phyloP scores from a whole-genome alignment of 352 stramenopile species.

The Thalassiosira exigua region DNA sequence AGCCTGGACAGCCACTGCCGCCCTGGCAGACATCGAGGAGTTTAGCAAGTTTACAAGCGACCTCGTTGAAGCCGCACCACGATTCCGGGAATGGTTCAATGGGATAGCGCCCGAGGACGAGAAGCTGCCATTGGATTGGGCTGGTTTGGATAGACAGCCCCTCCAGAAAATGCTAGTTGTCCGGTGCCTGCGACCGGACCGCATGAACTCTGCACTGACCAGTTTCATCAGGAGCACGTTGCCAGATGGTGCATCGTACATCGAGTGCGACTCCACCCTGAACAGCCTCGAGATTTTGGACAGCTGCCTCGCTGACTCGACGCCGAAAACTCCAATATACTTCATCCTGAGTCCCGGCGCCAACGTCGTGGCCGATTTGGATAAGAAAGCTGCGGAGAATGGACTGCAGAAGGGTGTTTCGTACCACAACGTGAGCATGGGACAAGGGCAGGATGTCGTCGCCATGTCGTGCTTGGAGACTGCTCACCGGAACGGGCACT shows the following conservation, averaged over 20 bases:
- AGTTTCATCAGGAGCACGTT: constrained; percentile 94
- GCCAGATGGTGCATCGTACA: constrained; percentile 93
- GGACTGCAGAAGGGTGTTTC: constrained; percentile 94
- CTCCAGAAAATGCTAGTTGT: constrained; percentile 97
- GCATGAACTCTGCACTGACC: constrained; percentile 93
- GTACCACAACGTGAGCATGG: constrained; percentile 98
- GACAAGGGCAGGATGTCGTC: constrained; percentile 95
- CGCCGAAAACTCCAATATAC: constrained; percentile 94
- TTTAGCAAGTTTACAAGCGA: constrained; percentile 97
- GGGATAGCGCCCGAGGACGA: constrained; percentile 94
- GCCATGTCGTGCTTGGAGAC: constrained; percentile 94
- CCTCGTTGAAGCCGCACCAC: constrained; percentile 92
- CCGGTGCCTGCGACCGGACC: constrained; percentile 91
- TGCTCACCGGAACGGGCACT: constrained; percentile 94
- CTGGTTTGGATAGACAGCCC: constrained; percentile 91
- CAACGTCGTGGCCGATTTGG: constrained; percentile 94
- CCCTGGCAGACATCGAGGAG: constrained; percentile 92
- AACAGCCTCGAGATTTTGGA: constrained; percentile 96
- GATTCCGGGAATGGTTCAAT: constrained; percentile 99
- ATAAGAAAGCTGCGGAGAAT: constrained; percentile 94
- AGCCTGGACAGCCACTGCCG: constrained; percentile 91
- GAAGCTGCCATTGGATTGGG: constrained; percentile 97
- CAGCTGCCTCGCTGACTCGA: constrained; percentile 93
- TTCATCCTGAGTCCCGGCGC: constrained; percentile 96
- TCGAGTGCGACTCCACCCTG: constrained; percentile 95